phyloP scores from a whole-genome alignment of 331 rosid genomes.

The Rosa hybrid region DNA sequence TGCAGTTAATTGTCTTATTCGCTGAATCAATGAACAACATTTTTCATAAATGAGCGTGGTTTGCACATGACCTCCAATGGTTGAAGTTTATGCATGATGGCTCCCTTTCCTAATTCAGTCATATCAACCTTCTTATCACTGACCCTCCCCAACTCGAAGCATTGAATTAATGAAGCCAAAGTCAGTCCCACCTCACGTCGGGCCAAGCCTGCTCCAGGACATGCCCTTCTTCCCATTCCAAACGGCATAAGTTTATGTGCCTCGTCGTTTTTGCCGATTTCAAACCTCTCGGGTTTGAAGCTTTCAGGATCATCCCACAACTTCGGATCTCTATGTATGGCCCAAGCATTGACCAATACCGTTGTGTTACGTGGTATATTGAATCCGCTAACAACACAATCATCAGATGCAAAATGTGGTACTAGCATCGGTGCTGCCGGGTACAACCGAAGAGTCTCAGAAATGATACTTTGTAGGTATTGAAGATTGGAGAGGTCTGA shows the following conservation, averaged over 20 bases:
- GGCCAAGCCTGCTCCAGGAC: neutral
- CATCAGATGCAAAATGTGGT: constrained; percentile 25
- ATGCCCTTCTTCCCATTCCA: constrained; percentile 3
- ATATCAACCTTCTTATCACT: too few relatives aligned
- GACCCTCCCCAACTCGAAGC: neutral
- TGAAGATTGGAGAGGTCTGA: neutral
- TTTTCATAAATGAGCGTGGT: neutral
- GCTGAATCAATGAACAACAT: neutral
- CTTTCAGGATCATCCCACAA: constrained; percentile 17
- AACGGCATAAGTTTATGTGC: constrained; percentile 17
- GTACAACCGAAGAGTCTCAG: constrained; percentile 19
- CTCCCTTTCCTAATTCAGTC: neutral
- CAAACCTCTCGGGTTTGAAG: constrained; percentile 26
- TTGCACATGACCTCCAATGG: neutral
- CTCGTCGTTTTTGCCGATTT: neutral
- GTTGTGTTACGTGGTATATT: constrained; percentile 19
- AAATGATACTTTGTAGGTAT: constrained; percentile 25
- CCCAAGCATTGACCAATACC: constrained; percentile 29
- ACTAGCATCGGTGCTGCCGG: constrained; percentile 12
- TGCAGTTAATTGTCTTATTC: neutral
- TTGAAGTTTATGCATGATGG: neutral
- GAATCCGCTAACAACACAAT: constrained; percentile 18
- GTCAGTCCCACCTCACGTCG: neutral
- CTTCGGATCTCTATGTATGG: constrained; percentile 31
- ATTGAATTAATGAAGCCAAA: neutral